Base-by-base conservation (phyloP, 805 yeast genomes). In the Zygoascus bituminiphila region DNA sequence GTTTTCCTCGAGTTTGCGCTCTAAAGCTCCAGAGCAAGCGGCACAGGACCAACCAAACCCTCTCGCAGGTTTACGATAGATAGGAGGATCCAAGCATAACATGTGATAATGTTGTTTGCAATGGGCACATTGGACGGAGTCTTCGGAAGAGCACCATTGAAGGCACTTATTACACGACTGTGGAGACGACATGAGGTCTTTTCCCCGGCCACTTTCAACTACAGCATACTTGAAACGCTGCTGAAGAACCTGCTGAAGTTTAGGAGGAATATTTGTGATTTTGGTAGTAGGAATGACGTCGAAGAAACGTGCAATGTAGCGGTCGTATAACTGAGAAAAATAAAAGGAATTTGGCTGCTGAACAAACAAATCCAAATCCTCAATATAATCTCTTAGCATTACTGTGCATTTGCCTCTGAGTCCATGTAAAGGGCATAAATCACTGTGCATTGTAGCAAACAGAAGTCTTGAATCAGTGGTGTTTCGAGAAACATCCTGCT, bases 1-100 rank as follows among this genome's bases (percentile, higher is more conserved):
- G 36, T 48, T 47, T 46, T 58, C 62, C 25, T 54, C 48, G 14
- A 58, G 50, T 21, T 47, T 50, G 22, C 51, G 48, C 43, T 59
- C 62, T 8, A 51, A 46, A 7, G 57, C 58, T 15, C 54, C 49
- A 25, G 82, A 73, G 67, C 97, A 88, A 4, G 69, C 62, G 24
- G 86, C 89, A 69, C 97, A 88, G 22, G 87, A 76, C 96, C 96
- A 89, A 7, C 88, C 85, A 61, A 87, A 84, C 1, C 95, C 96
- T 49, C 94, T 69, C 40, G 85, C 81, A 1, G 96, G 96, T 58
- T 85, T 85, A 53, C 77, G 77, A 46, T 76, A 62, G 36, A 88
- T 65, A 1, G 96, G 96, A 1, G 96, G 96, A 51, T 83, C 86
- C 43, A 88, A 74, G 59, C 98, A 89, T 33, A 79, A 70, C 78